Conservation (phyloP, 768 basidiomycete species). For the Lentinula edodes region DNA sequence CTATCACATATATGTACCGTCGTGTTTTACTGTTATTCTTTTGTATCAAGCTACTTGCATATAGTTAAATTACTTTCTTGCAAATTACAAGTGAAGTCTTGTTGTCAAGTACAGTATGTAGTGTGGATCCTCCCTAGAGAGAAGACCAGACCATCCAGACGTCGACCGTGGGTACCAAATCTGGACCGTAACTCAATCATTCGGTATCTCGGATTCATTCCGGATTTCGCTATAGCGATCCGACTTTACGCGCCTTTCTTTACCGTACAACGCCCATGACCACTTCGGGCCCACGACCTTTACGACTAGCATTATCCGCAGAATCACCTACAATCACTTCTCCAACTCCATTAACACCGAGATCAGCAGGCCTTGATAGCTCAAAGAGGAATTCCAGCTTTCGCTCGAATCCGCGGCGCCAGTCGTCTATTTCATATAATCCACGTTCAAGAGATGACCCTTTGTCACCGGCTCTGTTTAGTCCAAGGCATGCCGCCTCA, state of each 20-base stretch:
- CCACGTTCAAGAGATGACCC: conserved; percentile 25
- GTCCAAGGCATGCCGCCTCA: conserved; percentile 7
- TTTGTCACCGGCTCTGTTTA: conserved; percentile 9
- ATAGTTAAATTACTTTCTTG: not conserved
- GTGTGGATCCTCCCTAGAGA: no score
- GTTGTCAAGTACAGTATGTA: no score
- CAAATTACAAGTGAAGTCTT: no score
- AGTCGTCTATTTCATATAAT: conserved; percentile 53
- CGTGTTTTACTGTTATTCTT: not conserved
- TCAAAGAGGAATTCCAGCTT: conserved; percentile 12
- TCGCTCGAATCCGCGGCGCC: conserved; percentile 25
- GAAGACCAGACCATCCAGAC: no score
- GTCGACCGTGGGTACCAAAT: no score
- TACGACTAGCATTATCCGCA: conserved; percentile 31
- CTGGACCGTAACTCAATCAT: not conserved
- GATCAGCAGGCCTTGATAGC: conserved; percentile 20
- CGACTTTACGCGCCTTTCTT: not conserved
- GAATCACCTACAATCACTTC: conserved; percentile 13
- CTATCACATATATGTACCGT: not conserved
- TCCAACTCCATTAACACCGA: conserved; percentile 11
- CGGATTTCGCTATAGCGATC: not conserved
- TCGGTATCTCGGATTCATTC: not conserved
- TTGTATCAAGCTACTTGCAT: not conserved
- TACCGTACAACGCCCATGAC: not conserved
- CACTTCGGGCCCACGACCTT: conserved; percentile 33